Conservation (phyloP, 352 stramenopile genomes). For the Phytophthora sansomeana region DNA sequence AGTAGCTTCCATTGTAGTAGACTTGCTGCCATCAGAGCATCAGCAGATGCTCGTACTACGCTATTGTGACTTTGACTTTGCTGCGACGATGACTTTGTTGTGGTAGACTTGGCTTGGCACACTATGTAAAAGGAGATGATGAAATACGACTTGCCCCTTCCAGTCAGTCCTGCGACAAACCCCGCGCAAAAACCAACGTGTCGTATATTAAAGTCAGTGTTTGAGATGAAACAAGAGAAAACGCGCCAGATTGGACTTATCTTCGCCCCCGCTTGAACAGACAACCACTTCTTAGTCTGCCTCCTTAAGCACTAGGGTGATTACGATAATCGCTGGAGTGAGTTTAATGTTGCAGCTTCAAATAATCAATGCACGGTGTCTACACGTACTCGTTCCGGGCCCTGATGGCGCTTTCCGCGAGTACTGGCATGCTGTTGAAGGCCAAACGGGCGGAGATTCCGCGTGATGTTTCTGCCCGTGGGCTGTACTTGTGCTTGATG, state of each 20-base stretch:
- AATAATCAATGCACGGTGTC: constrained; percentile 81
- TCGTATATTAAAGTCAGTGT: constrained; percentile 69
- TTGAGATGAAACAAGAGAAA: constrained; percentile 71
- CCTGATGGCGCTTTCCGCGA: constrained; percentile 84
- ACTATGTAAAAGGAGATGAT: no score
- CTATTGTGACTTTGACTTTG: no score
- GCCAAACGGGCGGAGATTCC: constrained; percentile 79
- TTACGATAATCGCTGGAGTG: constrained; percentile 5
- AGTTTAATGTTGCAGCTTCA: constrained; percentile 63
- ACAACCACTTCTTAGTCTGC: constrained; percentile 22
- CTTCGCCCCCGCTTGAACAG: constrained; percentile 27
- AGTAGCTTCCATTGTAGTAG: no score
- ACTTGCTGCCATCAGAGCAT: no score
- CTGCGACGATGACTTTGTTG: no score
- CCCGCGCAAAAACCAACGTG: constrained; percentile 38
- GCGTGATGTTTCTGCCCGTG: constrained; percentile 67
- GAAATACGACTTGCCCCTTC: constrained; percentile 1
- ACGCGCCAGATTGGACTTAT: constrained; percentile 51
- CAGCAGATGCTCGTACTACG: no score
- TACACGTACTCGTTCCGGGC: constrained; percentile 88
- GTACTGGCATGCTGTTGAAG: constrained; percentile 85
- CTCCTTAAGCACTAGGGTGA: constrained; percentile 16
- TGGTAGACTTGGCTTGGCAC: no score
- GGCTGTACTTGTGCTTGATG: constrained; percentile 40
- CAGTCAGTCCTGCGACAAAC: constrained; percentile 12